These are phyloP conservation scores for Phyllostachys edulis DNA, from an alignment of 176 grass and related monocot genomes.

Conservation along the genomic window DNA sequence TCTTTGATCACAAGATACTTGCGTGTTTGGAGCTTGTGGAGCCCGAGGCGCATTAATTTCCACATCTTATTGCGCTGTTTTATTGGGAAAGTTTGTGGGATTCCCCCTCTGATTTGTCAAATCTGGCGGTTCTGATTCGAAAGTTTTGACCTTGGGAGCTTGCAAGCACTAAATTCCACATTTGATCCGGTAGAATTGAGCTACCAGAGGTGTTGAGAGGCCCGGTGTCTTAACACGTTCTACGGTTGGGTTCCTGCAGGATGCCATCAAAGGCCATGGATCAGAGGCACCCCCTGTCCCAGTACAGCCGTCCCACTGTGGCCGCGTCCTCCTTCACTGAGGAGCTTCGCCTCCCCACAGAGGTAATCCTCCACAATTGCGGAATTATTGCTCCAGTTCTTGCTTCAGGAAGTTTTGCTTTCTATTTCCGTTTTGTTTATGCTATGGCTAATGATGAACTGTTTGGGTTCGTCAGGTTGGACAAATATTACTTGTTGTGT, in stretches of 20 bases:
- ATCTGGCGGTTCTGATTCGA: conserved; percentile 22
- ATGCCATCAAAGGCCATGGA: conserved; percentile 78
- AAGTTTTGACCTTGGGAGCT: conserved; percentile 34
- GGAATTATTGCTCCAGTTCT: conserved; percentile 4
- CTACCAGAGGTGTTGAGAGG: neutral
- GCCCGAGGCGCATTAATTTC: conserved; percentile 42
- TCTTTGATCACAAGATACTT: conserved; percentile 41
- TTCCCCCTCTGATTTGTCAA: conserved; percentile 12
- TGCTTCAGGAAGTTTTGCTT: conserved; percentile 11
- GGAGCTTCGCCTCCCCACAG: conserved; percentile 59
- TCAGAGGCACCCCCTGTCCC: conserved; percentile 52
- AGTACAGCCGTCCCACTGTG: conserved; percentile 36
- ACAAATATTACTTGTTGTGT: neutral
- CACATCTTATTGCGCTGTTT: conserved; percentile 24
- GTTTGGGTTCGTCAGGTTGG: neutral
- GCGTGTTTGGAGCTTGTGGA: conserved; percentile 28
- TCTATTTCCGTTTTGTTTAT: conserved; percentile 9
- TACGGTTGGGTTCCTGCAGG: conserved; percentile 25
- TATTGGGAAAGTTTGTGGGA: conserved; percentile 16
- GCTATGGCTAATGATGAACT: conserved; percentile 18
- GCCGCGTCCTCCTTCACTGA: conserved; percentile 67
- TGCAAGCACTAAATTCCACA: neutral
- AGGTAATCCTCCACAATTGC: conserved; percentile 47
- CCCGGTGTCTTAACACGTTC: conserved; percentile 10
- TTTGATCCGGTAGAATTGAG: conserved; percentile 34